These are phyloP conservation scores for Malassezia japonica DNA, from an alignment of 1,284 basidiomycete genomes.

Conservation along the genomic window DNA sequence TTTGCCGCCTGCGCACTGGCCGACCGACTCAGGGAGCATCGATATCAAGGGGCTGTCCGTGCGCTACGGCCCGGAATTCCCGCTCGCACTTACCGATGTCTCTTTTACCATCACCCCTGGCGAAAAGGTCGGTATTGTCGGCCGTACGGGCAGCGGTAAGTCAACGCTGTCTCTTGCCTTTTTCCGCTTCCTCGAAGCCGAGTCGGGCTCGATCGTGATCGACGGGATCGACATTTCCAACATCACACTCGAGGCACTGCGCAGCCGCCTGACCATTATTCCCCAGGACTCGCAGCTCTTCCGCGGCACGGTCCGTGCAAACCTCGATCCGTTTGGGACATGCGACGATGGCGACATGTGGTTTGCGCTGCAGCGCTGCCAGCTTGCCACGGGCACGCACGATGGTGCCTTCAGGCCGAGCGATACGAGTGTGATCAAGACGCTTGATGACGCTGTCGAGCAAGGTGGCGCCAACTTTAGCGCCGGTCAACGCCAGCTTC, in stretches of 20 bases:
- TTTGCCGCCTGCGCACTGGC: slow-evolving; percentile 47
- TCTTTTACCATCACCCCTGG: slow-evolving; percentile 40
- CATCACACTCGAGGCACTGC: slow-evolving; percentile 76
- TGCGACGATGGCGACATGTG: slow-evolving; percentile 60
- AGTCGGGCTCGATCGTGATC: slow-evolving; percentile 66
- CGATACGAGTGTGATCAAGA: slow-evolving; percentile 51
- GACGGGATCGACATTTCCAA: slow-evolving; percentile 79
- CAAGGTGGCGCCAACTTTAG: slow-evolving; percentile 53
- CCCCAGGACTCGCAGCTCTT: slow-evolving; percentile 63
- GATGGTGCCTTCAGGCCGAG: slow-evolving; percentile 25
- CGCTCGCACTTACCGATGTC: slow-evolving; percentile 38
- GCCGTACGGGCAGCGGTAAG: slow-evolving; percentile 72
- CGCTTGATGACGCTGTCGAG: slow-evolving; percentile 52
- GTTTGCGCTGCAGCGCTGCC: slow-evolving; percentile 52
- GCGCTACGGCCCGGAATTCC: slow-evolving; percentile 46
- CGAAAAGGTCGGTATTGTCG: slow-evolving; percentile 47
- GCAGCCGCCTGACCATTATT: slow-evolving; percentile 74
- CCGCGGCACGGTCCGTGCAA: slow-evolving; percentile 42
- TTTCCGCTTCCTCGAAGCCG: slow-evolving; percentile 87
- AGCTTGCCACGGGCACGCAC: slow-evolving; percentile 40
- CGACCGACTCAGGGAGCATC: slow-evolving; percentile 37
- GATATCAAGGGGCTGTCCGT: slow-evolving; percentile 42
- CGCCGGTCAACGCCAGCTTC: slow-evolving; percentile 54
- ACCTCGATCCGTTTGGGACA: slow-evolving; percentile 59
- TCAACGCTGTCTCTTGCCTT: slow-evolving; percentile 81